Evolutionary conservation across 2,329 filamentous ascomycete species (phyloP).

Genomic region (Diaporthe batatas): DNA sequence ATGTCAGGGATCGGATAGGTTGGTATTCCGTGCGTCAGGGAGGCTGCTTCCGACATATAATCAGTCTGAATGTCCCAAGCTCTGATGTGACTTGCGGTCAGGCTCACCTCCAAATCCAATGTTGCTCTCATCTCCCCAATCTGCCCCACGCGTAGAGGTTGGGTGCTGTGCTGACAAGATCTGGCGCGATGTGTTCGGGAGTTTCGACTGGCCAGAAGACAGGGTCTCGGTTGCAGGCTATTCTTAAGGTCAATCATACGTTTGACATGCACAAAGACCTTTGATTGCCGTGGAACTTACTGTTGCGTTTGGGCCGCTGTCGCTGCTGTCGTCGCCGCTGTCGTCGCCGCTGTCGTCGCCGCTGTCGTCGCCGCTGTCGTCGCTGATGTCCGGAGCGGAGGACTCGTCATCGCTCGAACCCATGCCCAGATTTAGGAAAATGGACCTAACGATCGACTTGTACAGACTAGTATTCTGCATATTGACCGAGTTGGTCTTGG

Average conservation of each 20-base stretch:
- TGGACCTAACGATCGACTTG: not conserved
- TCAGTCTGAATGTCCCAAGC: too few species aligned
- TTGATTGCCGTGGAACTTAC: accelerated
- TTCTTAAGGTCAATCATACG: not conserved
- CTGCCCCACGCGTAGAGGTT: too few species aligned
- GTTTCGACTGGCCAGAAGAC: not conserved
- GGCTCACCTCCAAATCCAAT: not conserved
- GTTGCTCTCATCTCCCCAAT: not conserved
- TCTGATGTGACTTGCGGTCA: too few species aligned
- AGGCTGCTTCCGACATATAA: too few species aligned
- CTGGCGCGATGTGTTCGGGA: not conserved
- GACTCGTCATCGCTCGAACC: not conserved
- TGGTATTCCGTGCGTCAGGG: too few species aligned
- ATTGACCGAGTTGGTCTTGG: not conserved
- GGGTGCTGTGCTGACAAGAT: not conserved
- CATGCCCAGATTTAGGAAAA: too few species aligned
- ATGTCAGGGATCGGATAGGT: not conserved
- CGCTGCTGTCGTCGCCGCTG: too few species aligned
- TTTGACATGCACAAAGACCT: too few species aligned
- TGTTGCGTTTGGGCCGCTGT: not conserved
- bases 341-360: not conserved
- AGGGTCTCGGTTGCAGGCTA: not conserved
- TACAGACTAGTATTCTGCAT: not conserved
- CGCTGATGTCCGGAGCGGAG: not conserved
- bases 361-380: too few species aligned